Conservation (phyloP, 2,329 filamentous ascomycete species). For the Pestalotiopsis sp. region DNA sequence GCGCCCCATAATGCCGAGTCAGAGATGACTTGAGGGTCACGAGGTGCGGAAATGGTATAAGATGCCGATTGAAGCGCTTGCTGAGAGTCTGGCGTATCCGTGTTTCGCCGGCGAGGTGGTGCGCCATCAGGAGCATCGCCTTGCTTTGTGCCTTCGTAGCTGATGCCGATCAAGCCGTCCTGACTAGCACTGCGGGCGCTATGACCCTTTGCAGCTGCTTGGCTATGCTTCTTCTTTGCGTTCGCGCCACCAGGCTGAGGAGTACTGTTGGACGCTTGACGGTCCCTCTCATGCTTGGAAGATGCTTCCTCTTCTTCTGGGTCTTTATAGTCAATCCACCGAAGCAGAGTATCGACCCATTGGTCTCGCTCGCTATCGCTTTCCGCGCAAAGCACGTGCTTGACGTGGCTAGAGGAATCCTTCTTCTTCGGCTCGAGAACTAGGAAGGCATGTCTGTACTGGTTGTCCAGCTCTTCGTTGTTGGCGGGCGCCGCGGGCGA, state of each 20-base stretch:
- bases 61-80: conserved; percentile 38
- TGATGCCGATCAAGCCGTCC: conserved; percentile 58
- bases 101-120: conserved; percentile 35
- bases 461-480: conserved; percentile 82
- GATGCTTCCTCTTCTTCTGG: conserved; percentile 57
- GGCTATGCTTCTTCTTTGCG: conserved; percentile 43
- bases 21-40: conserved; percentile 81
- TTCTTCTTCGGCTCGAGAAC: conserved; percentile 96
- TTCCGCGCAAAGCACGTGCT: conserved; percentile 94
- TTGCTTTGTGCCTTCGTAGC: conserved; percentile 59
- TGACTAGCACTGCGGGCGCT: conserved; percentile 37
- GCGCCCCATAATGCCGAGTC: conserved; percentile 87
- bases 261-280: conserved; percentile 39
- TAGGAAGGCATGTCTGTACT: conserved; percentile 95
- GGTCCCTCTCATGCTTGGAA: conserved; percentile 41
- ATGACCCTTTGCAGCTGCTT: conserved; percentile 34
- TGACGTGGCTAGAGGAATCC: conserved; percentile 83
- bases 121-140: conserved; percentile 52
- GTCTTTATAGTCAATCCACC: conserved; percentile 81
- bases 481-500: conserved; percentile 59
- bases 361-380: conserved; percentile 89
- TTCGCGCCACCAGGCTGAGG: conserved; percentile 39
- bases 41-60: conserved; percentile 79
- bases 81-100: conserved; percentile 28
- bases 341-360: conserved; percentile 89